phyloP scores from a whole-genome alignment of 768 basidiomycete species.

The Agaricus bisporus region DNA sequence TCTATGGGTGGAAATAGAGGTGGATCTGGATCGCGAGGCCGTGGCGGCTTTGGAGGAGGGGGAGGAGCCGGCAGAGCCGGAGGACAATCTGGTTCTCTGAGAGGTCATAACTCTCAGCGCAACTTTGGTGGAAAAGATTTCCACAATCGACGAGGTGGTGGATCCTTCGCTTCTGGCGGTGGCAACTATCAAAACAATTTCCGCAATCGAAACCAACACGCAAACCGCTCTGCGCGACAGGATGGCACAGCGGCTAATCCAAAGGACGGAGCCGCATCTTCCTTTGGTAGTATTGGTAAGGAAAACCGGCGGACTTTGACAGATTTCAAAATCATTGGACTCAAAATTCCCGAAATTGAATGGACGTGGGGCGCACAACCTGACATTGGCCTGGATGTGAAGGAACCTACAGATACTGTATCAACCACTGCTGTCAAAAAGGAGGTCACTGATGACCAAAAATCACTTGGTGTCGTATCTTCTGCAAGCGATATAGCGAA shows the following conservation, averaged over 20 bases:
- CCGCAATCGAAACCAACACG: conserved; percentile 60
- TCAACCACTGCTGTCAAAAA: conserved; percentile 28
- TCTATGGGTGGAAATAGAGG: conserved; percentile 42
- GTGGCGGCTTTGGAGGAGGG: conserved; percentile 34
- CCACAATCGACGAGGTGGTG: conserved; percentile 59
- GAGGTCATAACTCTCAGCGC: conserved; percentile 60
- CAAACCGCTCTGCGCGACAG: conserved; percentile 33
- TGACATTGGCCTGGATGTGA: conserved; percentile 14
- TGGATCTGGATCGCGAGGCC: conserved; percentile 33
- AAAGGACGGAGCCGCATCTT: conserved; percentile 43
- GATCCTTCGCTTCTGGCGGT: conserved; percentile 55
- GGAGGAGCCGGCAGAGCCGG: conserved; percentile 40
- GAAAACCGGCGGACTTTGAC: conserved; percentile 90
- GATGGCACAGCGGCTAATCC: conserved; percentile 39
- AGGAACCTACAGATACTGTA: conserved; percentile 4
- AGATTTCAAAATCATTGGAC: conserved; percentile 94
- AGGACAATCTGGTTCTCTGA: conserved; percentile 39
- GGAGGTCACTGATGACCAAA: conserved; percentile 15
- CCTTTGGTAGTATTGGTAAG: conserved; percentile 53
- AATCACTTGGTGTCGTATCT: conserved; percentile 11
- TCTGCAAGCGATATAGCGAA: conserved; percentile 19
- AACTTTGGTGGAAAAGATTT: conserved; percentile 62
- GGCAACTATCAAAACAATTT: conserved; percentile 38
- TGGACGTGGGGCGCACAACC: conserved; percentile 84
- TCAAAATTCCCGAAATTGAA: conserved; percentile 73